phyloP scores from a whole-genome alignment of 345 rosid genomes.

The Schrenkiella parvula region DNA sequence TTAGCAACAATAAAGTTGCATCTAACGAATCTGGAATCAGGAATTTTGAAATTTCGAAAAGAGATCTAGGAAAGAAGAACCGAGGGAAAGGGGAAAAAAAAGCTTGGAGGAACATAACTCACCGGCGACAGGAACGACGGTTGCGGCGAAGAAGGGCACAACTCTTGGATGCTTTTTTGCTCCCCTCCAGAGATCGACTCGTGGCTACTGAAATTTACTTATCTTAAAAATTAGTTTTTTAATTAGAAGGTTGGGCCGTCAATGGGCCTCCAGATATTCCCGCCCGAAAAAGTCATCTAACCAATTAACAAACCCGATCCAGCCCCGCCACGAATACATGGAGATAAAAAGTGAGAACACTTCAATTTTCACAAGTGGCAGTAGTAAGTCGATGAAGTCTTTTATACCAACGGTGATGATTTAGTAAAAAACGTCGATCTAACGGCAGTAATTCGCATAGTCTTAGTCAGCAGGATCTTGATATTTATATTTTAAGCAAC shows the following conservation, averaged over 20 bases:
- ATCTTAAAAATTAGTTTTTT: neutral
- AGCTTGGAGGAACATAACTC: neutral
- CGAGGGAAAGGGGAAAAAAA: neutral
- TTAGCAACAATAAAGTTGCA: neutral
- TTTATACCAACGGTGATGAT: neutral
- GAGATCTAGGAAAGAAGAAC: neutral
- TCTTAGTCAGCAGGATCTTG: neutral
- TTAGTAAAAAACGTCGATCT: neutral
- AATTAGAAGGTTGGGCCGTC: conserved; percentile 10
- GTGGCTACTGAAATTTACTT: neutral
- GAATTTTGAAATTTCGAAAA: neutral
- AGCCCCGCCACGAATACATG: neutral
- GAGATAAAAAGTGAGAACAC: neutral
- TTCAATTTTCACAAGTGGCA: neutral
- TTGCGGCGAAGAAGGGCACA: conserved; percentile 5
- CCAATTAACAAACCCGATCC: neutral
- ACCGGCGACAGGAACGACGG: conserved; percentile 18
- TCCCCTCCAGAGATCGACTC: conserved; percentile 6
- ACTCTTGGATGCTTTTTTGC: neutral
- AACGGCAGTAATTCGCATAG: neutral
- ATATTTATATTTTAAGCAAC: neutral
- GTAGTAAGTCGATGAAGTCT: neutral
- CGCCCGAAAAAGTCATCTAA: neutral
- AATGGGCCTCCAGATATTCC: neutral
- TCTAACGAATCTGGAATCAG: neutral